Percentiles rank a stretch among this genome's conserved stretches.
Conservation (phyloP, 371 early-diverging fungal species). For the Mucor mucedo region DNA sequence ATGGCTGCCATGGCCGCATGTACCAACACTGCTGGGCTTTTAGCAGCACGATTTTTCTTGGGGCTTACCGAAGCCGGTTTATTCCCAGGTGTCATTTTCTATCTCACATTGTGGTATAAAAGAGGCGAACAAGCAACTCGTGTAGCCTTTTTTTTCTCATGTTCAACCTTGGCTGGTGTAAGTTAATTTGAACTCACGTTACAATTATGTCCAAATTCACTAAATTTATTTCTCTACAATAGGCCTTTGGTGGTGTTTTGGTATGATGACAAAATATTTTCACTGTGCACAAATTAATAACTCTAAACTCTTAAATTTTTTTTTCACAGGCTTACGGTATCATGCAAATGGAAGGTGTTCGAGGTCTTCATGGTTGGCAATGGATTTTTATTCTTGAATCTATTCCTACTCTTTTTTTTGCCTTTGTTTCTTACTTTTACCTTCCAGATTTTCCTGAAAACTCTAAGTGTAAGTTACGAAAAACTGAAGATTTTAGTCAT, state of each 20-base stretch:
- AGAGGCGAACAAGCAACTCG: conserved; percentile 75
- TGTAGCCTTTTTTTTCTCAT: conserved; percentile 70
- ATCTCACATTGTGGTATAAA: conserved; percentile 56
- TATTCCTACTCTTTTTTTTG: conserved; percentile 66
- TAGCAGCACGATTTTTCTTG: conserved; percentile 69
- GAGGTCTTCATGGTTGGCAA: conserved; percentile 61
- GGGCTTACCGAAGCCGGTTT: conserved; percentile 74
- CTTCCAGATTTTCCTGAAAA: conserved; percentile 77
- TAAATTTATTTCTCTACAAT: not conserved
- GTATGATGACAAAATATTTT: conserved; percentile 10
- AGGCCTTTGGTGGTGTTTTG: conserved; percentile 63
- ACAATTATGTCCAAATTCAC: not conserved
- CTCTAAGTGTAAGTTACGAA: conserved; percentile 52
- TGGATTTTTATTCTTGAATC: conserved; percentile 83
- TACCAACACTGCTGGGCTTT: conserved; percentile 49
- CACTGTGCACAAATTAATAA: no score
- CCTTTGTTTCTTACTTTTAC: conserved; percentile 60
- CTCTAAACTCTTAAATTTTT: no score
- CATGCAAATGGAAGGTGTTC: conserved; percentile 60
- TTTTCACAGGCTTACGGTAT: conserved; percentile 57
- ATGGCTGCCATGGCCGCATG: conserved; percentile 57
- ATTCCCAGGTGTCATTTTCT: conserved; percentile 62
- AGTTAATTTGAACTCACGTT: conserved; percentile 20
- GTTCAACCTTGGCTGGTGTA: conserved; percentile 72
- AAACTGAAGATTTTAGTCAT: not conserved